Evolutionary conservation across 768 basidiomycete genomes (phyloP).

Genomic region (Suillus hirtellus): DNA sequence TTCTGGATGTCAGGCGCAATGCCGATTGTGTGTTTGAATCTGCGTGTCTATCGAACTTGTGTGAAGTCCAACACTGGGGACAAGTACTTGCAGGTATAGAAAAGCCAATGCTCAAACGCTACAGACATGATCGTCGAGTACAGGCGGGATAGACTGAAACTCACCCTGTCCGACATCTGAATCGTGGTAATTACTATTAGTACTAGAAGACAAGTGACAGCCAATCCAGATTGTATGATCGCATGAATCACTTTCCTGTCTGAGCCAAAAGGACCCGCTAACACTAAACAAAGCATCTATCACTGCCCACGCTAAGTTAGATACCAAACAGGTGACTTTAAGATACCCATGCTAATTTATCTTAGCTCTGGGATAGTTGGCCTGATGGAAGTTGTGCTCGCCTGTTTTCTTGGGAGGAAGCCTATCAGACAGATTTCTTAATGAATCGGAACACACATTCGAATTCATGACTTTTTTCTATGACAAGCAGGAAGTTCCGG

Average conservation of each 20-base stretch:
- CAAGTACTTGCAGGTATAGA: not conserved
- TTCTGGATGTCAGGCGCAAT: not conserved
- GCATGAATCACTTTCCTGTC: too few species aligned
- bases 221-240: too few species aligned
- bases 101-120: too few species aligned
- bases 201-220: too few species aligned
- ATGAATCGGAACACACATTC: not conserved
- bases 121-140: not conserved
- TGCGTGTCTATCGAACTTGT: not conserved
- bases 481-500: too few species aligned
- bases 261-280: too few species aligned
- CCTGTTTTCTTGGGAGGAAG: not conserved
- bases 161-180: not conserved
- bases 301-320: not conserved
- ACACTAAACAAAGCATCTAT: too few species aligned
- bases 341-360: too few species aligned
- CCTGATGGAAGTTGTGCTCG: not conserved
- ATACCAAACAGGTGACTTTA: not conserved
- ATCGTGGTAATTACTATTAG: not conserved
- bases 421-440: not conserved
- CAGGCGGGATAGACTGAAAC: not conserved
- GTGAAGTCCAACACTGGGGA: not conserved
- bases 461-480: too few species aligned
- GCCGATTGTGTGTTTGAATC: not conserved
- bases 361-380: not conserved